phyloP scores from a whole-genome alignment of 2,329 filamentous ascomycete genomes.

The Exophiala phaeomuriformis region DNA sequence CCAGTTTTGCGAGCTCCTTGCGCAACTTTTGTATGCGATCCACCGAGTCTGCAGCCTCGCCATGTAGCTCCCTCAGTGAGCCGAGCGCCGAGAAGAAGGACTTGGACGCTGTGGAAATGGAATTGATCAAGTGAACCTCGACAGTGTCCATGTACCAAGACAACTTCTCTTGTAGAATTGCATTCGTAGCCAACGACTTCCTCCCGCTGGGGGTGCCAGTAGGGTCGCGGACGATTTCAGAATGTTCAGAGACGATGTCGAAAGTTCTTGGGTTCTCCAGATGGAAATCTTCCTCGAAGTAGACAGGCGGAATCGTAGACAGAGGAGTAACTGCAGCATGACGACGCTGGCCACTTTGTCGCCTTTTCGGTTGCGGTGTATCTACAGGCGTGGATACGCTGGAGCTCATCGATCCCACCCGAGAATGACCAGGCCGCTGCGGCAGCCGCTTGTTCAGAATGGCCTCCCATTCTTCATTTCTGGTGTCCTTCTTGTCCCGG shows the following conservation, averaged over 20 bases:
- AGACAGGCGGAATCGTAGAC: conserved; percentile 85
- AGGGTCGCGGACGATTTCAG: conserved; percentile 72
- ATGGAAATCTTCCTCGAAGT: conserved; percentile 91
- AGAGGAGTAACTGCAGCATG: conserved; percentile 70
- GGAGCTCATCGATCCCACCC: conserved; percentile 38
- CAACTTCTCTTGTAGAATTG: conserved; percentile 93
- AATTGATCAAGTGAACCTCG: conserved; percentile 91
- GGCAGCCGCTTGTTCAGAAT: conserved; percentile 38
- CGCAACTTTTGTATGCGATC: conserved; percentile 73
- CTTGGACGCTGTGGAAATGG: conserved; percentile 89
- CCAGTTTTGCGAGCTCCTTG: conserved; percentile 69
- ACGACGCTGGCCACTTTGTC: conserved; percentile 48
- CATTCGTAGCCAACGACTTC: conserved; percentile 89
- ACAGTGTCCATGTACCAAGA: conserved; percentile 99
- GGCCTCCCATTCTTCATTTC: conserved; percentile 44
- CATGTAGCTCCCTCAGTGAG: conserved; percentile 81
- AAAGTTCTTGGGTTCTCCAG: conserved; percentile 94
- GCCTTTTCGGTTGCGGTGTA: conserved; percentile 42
- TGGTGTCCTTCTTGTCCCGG: conserved; percentile 35
- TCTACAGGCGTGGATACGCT: conserved; percentile 43
- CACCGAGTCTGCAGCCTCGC: conserved; percentile 86
- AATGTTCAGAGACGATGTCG: conserved; percentile 90
- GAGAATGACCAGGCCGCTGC: conserved; percentile 35
- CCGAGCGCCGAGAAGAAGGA: conserved; percentile 94
- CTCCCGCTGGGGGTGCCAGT: conserved; percentile 55